A percentile compares a stretch with the other conserved stretches of the same genome.
phyloP scores from a whole-genome alignment of 2,329 filamentous ascomycete species.

The Didymellaceae sp. region DNA sequence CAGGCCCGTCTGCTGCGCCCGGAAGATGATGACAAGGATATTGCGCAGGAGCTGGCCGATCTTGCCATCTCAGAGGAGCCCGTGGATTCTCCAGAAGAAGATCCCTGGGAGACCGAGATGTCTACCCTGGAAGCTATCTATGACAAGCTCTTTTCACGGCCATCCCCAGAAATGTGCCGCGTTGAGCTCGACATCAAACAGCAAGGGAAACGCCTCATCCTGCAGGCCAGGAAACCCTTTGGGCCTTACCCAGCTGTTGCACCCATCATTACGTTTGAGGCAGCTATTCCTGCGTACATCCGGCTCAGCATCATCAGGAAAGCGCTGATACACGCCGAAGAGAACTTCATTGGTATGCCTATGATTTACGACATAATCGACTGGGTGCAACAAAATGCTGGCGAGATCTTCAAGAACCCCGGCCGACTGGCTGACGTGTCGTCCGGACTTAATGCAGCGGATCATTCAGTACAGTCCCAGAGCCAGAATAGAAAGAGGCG shows the following conservation, averaged over 20 bases:
- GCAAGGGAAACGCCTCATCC: constrained; percentile 53
- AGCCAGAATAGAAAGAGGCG: constrained; percentile 28
- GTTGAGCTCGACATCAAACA: constrained; percentile 67
- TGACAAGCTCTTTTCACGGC: constrained; percentile 64
- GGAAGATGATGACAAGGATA: constrained; percentile 36
- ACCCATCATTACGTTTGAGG: constrained; percentile 72
- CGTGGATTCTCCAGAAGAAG: constrained; percentile 52
- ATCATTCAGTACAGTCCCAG: constrained; percentile 37
- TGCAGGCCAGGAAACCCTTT: constrained; percentile 74
- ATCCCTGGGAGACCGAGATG: constrained; percentile 86
- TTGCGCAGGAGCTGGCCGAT: constrained; percentile 42
- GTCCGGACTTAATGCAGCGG: constrained; percentile 68
- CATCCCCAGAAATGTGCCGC: constrained; percentile 70
- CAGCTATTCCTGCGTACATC: constrained; percentile 84
- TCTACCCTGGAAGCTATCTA: constrained; percentile 85
- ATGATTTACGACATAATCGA: constrained; percentile 92
- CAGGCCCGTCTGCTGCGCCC: constrained; percentile 69
- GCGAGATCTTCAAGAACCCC: constrained; percentile 81
- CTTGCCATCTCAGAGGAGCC: constrained; percentile 50
- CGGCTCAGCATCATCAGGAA: constrained; percentile 85
- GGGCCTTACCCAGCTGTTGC: constrained; percentile 72
- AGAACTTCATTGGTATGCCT: constrained; percentile 78
- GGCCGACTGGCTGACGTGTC: constrained; percentile 86
- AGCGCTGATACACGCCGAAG: constrained; percentile 72
- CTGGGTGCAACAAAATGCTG: constrained; percentile 87